These are phyloP conservation scores for Globisporangium spinosum DNA, from an alignment of 352 stramenopile genomes.

Conservation along the genomic window DNA sequence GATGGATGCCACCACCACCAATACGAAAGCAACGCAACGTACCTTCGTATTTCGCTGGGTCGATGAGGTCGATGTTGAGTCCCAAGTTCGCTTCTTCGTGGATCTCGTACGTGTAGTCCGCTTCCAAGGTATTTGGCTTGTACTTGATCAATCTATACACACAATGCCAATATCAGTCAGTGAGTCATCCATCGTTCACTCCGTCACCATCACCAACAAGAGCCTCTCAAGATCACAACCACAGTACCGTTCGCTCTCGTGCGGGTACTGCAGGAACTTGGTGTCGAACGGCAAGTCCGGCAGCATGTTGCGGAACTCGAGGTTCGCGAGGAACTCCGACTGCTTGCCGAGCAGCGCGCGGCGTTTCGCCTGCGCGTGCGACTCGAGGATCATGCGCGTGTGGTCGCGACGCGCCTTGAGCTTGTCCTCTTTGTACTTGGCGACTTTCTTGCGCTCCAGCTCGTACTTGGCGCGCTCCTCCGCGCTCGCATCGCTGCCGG, in stretches of 20 bases:
- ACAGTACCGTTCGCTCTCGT: conserved; percentile 65
- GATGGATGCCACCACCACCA: neutral
- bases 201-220: neutral
- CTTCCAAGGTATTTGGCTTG: conserved; percentile 80
- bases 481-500: conserved; percentile 46
- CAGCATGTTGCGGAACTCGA: conserved; percentile 82
- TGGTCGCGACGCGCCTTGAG: conserved; percentile 82
- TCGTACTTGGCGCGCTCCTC: conserved; percentile 80
- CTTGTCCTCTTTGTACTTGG: conserved; percentile 89
- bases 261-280: conserved; percentile 84
- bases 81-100: conserved; percentile 80
- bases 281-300: conserved; percentile 83
- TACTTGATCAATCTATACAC: conserved; percentile 73
- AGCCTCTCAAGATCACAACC: neutral
- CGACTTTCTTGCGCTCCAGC: conserved; percentile 83
- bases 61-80: conserved; percentile 79
- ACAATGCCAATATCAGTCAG: conserved; percentile 3
- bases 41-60: conserved; percentile 85
- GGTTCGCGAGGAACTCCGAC: conserved; percentile 74
- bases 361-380: conserved; percentile 79
- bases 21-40: conserved; percentile 3
- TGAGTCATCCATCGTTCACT: neutral
- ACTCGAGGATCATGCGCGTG: conserved; percentile 86
- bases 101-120: conserved; percentile 85
- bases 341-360: conserved; percentile 76